Percentiles rank a stretch among this genome's conserved stretches.
These are phyloP conservation scores for Chloromonas sp. DNA, from an alignment of 163 green algal species.

Conservation along the genomic window DNA sequence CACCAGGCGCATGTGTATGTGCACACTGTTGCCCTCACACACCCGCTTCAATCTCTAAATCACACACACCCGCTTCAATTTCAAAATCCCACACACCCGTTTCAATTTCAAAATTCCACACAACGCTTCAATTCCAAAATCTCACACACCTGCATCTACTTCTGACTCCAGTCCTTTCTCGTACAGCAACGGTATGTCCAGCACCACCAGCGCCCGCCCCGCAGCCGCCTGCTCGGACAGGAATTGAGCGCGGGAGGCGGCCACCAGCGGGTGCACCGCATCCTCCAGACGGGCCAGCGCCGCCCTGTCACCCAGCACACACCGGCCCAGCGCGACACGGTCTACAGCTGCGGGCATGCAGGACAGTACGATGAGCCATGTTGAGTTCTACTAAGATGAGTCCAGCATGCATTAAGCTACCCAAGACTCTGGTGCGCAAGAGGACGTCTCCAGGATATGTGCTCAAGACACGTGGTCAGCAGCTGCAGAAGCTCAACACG, in stretches of 20 bases:
- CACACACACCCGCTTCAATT: too few species aligned
- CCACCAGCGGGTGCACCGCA: constrained; percentile 77
- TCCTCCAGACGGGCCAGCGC: constrained; percentile 46
- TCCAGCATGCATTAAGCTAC: too few species aligned
- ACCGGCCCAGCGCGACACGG: constrained; percentile 40
- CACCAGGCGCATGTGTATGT: background rate
- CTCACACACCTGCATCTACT: constrained; percentile 34
- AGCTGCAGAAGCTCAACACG: background rate
- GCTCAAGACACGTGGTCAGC: too few species aligned
- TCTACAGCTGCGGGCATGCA: constrained; percentile 39
- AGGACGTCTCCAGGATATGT: too few species aligned
- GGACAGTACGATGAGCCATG: background rate
- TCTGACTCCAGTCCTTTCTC: constrained; percentile 53
- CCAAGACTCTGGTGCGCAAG: too few species aligned
- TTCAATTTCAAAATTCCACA: background rate
- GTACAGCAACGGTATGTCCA: constrained; percentile 85
- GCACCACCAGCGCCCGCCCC: constrained; percentile 24
- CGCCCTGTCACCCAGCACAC: constrained; percentile 53
- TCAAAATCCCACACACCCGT: too few species aligned
- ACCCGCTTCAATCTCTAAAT: background rate
- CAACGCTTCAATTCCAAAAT: background rate
- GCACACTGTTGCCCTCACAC: background rate
- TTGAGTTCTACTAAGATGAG: background rate
- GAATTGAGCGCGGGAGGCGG: constrained; percentile 25
- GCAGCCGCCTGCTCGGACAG: constrained; percentile 16